Evolutionary conservation across 805 yeast species (phyloP), one percentile per base, ranked within the genome.

Genomic region (Cyberlindnera maclurae): DNA sequence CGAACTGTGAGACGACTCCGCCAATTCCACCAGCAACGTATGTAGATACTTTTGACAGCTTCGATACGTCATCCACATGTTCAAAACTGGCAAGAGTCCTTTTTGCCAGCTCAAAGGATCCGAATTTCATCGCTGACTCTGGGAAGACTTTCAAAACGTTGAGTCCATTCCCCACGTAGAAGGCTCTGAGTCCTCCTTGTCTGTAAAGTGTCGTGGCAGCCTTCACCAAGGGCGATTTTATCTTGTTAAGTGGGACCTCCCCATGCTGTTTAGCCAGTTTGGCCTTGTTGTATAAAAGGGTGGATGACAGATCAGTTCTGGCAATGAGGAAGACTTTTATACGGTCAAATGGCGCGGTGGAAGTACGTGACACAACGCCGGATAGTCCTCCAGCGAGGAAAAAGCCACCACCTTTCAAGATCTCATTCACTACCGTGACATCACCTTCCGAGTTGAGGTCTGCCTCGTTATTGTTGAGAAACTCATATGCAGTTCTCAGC

Each of bases 261-360:
- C 64, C 40, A 56, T 62, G 53, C 47, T 67, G 58, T 50, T 69
- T 50, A 41, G 75, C 62, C 52, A 78, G 43, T 44, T 70, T 66
- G 29, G 64, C 60, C 50, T 70, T 79, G 11, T 81, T 74, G 42
- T 75, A 77, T 34, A 83, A 59, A 5, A 82, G 63, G 0, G 87
- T 82, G 4, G 89, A 80, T 0, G 84, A 70, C 33, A 83, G 62
- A 57, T 83, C 94, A 1, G 96, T 81, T 58, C 95, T 75, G 1
- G 97, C 97, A 52, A 93, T 93, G 36, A 93, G 65, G 51, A 85
- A 93, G 12, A 93, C 97, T 58, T 93, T 93, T 16, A 93, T 75
- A 57, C 98, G 74, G 60, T 93, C 98, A 47, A 93, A 85, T 10
- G 98, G 98, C 0, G 97, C 98, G 0, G 98, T 93, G 51, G 93